Conservation (phyloP, 305 asterid species). For the Rubia occidens region DNA sequence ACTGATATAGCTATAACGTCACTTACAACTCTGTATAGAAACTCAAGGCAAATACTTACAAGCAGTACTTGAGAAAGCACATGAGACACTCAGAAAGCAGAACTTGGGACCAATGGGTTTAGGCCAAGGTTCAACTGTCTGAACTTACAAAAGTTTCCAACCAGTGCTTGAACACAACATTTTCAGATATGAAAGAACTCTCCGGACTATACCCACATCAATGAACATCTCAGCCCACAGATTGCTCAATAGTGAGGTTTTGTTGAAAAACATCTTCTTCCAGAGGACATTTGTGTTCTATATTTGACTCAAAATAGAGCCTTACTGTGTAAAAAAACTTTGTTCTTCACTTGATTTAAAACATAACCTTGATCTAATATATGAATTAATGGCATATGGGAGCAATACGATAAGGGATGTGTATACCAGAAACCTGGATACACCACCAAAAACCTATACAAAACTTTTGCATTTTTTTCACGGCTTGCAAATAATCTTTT, state of each 20-base stretch:
- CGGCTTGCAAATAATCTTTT: neutral
- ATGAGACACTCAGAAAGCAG: slow-evolving; percentile 77
- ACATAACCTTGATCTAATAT: neutral
- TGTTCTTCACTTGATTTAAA: neutral
- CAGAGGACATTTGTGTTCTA: neutral
- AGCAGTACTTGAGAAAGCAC: slow-evolving; percentile 85
- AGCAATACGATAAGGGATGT: neutral
- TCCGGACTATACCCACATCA: slow-evolving; percentile 44
- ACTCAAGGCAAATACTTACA: slow-evolving; percentile 90
- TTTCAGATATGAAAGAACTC: slow-evolving; percentile 50
- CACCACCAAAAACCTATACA: neutral
- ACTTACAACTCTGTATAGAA: slow-evolving; percentile 81
- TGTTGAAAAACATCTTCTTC: neutral
- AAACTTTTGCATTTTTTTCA: neutral
- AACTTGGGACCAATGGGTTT: slow-evolving; percentile 54
- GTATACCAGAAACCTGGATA: slow-evolving; percentile 1
- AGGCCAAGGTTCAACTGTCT: slow-evolving; percentile 73
- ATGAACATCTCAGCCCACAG: neutral
- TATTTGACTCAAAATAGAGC: neutral
- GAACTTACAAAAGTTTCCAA: slow-evolving; percentile 72
- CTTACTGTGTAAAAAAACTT: neutral
- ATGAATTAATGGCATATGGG: neutral
- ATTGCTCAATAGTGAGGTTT: neutral
- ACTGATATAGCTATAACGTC: slow-evolving; percentile 71
- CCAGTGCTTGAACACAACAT: slow-evolving; percentile 63